Conservation (phyloP, 371 early-diverging fungal species). For the Blakeslea trispora region DNA sequence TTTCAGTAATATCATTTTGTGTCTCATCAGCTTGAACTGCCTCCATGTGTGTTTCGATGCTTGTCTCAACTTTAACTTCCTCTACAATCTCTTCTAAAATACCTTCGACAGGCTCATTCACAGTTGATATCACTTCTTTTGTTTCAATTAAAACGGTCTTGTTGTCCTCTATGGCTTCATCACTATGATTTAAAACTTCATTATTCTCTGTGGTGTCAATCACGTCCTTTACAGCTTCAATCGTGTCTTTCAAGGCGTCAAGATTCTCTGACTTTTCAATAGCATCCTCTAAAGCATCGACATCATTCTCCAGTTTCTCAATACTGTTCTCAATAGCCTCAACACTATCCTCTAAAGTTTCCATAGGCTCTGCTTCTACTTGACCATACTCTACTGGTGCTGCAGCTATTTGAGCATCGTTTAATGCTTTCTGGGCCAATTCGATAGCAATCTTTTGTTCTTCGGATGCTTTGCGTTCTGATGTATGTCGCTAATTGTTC, state of each 20-base stretch:
- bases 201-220: neutral
- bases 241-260: too few relatives aligned
- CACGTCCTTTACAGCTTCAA: neutral
- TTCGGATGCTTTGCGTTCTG: conserved; percentile 9
- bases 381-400: neutral
- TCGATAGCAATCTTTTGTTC: conserved; percentile 17
- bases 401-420: neutral
- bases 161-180: neutral
- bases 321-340: too few relatives aligned
- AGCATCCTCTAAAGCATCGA: neutral
- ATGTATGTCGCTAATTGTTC: conserved; percentile 15
- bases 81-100: neutral
- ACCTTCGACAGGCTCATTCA: neutral
- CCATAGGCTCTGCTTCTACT: too few relatives aligned
- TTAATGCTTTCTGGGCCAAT: conserved; percentile 8
- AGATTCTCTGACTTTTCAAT: neutral
- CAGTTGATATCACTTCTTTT: neutral
- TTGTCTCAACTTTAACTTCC: neutral
- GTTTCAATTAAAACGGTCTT: neutral
- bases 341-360: neutral
- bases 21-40: neutral
- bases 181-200: neutral
- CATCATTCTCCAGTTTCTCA: neutral
- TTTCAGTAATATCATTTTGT: neutral
- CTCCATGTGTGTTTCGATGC: neutral